These are phyloP conservation scores for Chlamydomonas sp. DNA, from an alignment of 139 green algal species.

Conservation along the genomic window DNA sequence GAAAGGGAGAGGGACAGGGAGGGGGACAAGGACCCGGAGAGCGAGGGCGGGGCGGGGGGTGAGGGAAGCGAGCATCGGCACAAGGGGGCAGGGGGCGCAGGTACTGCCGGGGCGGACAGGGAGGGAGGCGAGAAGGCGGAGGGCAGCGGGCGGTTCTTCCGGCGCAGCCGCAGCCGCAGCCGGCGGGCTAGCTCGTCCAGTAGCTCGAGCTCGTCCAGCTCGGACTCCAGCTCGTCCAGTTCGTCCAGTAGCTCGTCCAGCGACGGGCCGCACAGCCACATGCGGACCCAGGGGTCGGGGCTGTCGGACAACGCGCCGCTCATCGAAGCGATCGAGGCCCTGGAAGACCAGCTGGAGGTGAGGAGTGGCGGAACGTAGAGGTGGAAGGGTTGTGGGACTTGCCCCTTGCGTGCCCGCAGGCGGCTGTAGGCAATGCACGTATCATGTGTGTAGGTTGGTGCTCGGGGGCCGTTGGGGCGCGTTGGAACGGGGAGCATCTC, in stretches of 20 bases:
- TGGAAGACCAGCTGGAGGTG: conserved; percentile 36
- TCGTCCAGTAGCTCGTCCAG: neutral
- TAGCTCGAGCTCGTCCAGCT: neutral
- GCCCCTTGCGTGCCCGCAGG: neutral
- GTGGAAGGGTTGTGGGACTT: neutral
- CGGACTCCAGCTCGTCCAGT: neutral
- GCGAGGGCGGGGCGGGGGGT: too few relatives aligned
- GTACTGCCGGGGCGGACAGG: neutral
- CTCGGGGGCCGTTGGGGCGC: too few relatives aligned
- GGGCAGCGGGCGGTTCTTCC: neutral
- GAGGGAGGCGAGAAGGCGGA: too few relatives aligned
- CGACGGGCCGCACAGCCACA: conserved; percentile 6
- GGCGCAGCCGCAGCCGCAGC: conserved; percentile 1
- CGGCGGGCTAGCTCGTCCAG: neutral
- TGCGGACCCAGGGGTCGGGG: neutral
- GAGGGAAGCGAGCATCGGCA: too few relatives aligned
- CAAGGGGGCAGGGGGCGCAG: neutral
- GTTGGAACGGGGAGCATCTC: neutral
- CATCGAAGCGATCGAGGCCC: conserved; percentile 33
- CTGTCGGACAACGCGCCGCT: conserved; percentile 30
- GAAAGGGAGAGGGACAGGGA: neutral
- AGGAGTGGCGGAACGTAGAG: neutral
- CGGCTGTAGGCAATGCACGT: too few relatives aligned
- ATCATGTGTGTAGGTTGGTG: too few relatives aligned
- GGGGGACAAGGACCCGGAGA: neutral